These are phyloP conservation scores for Saxophila tyrrhenica DNA, from an alignment of 495 filamentous ascomycete genomes.

Conservation along the genomic window DNA sequence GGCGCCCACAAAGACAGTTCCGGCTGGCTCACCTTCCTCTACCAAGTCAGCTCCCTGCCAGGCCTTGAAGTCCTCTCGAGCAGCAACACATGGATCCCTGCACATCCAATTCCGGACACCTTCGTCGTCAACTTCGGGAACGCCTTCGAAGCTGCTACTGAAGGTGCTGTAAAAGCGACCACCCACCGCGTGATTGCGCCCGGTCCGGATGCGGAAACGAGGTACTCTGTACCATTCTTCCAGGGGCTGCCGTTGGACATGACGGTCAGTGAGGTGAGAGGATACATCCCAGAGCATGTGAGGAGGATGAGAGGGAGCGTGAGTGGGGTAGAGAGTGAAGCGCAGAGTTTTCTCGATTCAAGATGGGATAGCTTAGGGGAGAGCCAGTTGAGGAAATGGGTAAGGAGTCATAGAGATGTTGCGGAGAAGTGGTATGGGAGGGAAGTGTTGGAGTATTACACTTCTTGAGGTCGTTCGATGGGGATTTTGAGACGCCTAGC, in stretches of 20 bases:
- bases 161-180: constrained; percentile 41
- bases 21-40: constrained; percentile 45
- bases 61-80: constrained; percentile 41
- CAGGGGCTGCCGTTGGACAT: constrained; percentile 27
- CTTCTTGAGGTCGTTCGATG: neutral
- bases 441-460: constrained; percentile 17
- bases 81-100: constrained; percentile 37
- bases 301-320: constrained; percentile 11
- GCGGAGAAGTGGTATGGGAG: constrained; percentile 21
- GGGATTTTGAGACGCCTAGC: no score
- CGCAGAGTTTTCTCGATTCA: constrained; percentile 17
- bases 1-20: constrained; percentile 47
- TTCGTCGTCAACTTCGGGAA: constrained; percentile 50
- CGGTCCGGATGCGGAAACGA: constrained; percentile 4
- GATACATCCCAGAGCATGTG: constrained; percentile 21
- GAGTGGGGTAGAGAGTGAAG: neutral
- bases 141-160: constrained; percentile 46
- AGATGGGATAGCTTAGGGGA: constrained; percentile 24
- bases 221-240: constrained; percentile 41
- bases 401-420: constrained; percentile 22
- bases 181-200: constrained; percentile 36
- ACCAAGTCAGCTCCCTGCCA: constrained; percentile 36
- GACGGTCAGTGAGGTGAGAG: constrained; percentile 23
- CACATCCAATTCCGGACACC: constrained; percentile 37
- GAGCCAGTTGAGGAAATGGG: constrained; percentile 25